Base-by-base conservation (phyloP, 495 filamentous ascomycete species). In the Bryoglossum gracile region DNA sequence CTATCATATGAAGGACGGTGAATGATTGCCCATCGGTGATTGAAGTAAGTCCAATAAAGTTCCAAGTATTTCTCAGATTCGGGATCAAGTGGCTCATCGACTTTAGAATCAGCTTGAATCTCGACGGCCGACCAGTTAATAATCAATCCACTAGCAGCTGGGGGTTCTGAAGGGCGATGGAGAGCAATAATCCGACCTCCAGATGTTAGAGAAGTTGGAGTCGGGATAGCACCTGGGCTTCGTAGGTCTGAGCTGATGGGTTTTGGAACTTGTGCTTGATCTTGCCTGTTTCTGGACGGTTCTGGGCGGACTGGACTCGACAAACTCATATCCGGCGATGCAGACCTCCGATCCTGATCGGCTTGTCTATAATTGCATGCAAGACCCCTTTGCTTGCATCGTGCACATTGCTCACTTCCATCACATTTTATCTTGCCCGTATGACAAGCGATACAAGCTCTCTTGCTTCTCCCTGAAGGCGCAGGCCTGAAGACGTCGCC, bases 351-450 rank as follows among this genome's bases (percentile, higher is more conserved):
- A 17, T 35, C 14, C 6, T 5, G 6, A 46, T 54, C 50, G 18
- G 22, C n/a, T 25, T 34, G 24, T 2, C 48, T 30, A 48, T 61
- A 62, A 3, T 44, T 53, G 44, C 62, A 65, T 2, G 50, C 50
- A 11, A 58, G 44, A 0, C 51, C 53, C 40, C 53, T 49, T 36
- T 55, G 59, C 8, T 34, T 21, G 25, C 62, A 65, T 11, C 40
- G 53, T 8, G 52, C 48, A 46, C 62, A 65, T 33, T 45, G 49
- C 16, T 54, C 26, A 17, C 48, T 47, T 21, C 61, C 61, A 42
- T 60, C 54, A 47, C 62, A 65, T 23, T 59, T 59, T 2, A 54
- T 60, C 44, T 63, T 63, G 28, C 53, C 55, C 4, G 51, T 43
- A 26, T 54, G 62, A 40, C 62, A 65, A 9, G 52, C 40, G 21